Conservation (phyloP, 2,329 filamentous ascomycete genomes). For the Cadophora sp. region DNA sequence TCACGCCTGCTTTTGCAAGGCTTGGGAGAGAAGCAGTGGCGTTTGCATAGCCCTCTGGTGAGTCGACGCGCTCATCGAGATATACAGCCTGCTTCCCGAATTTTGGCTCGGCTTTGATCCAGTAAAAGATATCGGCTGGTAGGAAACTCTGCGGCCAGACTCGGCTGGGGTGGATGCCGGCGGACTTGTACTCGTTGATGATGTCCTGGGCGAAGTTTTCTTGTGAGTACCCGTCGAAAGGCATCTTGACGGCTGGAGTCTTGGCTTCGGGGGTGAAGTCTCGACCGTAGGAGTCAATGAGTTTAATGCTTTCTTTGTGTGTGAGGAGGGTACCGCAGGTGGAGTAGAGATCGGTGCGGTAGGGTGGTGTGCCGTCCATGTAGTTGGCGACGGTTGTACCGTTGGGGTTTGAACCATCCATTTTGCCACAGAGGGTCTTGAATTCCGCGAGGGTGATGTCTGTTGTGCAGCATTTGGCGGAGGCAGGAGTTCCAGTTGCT, state of each 20-base stretch:
- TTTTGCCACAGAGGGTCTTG: constrained; percentile 16
- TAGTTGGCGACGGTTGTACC: constrained; percentile 11
- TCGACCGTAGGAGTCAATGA: constrained; percentile 10
- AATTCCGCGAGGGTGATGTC: constrained; percentile 13
- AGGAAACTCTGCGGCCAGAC: constrained; percentile 17
- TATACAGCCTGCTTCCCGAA: constrained; percentile 15
- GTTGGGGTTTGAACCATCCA: constrained; percentile 16
- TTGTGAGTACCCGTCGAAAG: constrained; percentile 13
- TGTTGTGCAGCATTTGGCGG: constrained; percentile 14
- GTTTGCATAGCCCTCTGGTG: constrained; percentile 7
- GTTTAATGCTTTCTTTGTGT: constrained; percentile 15
- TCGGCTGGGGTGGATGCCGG: constrained; percentile 8
- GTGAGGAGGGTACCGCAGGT: constrained; percentile 18
- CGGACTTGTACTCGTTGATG: constrained; percentile 13
- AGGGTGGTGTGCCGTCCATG: constrained; percentile 13
- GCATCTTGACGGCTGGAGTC: constrained; percentile 15
- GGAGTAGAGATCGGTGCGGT: constrained; percentile 15
- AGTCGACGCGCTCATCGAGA: constrained; percentile 14
- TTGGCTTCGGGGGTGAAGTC: constrained; percentile 16
- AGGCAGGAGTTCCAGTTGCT: neutral
- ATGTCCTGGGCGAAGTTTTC: constrained; percentile 12
- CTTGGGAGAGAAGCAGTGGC: constrained; percentile 6
- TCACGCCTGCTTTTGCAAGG: constrained; percentile 11
- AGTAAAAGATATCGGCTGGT: constrained; percentile 16
- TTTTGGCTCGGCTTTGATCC: constrained; percentile 18